Conservation (phyloP, 805 yeast genomes). For the Candida maris region DNA sequence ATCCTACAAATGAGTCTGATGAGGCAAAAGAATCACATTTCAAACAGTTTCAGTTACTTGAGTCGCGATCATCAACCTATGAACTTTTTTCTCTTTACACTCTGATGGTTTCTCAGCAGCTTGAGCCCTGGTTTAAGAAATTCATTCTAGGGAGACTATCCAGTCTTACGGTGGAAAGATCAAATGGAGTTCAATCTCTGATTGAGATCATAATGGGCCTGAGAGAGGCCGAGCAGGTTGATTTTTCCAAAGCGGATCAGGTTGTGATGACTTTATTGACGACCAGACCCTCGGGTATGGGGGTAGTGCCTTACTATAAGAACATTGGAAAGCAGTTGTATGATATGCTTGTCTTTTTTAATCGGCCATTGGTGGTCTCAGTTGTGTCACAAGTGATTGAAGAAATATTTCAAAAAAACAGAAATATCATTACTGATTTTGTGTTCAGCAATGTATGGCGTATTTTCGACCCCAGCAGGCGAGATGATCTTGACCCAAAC, state of each 20-base stretch:
- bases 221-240: slow-evolving; percentile 67
- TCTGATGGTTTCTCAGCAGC: slow-evolving; percentile 47
- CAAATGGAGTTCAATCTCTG: slow-evolving; percentile 62
- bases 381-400: slow-evolving; percentile 55
- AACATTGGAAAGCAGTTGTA: slow-evolving; percentile 64
- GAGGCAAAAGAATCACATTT: slow-evolving; percentile 3
- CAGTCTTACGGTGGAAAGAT: slow-evolving; percentile 49
- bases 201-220: slow-evolving; percentile 76
- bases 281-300: slow-evolving; percentile 54
- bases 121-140: slow-evolving; percentile 43
- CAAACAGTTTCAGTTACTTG: slow-evolving; percentile 29
- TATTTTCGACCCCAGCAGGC: slow-evolving; percentile 35
- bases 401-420: slow-evolving; percentile 47
- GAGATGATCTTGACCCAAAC: slow-evolving; percentile 20
- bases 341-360: slow-evolving; percentile 52
- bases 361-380: slow-evolving; percentile 57
- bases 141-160: slow-evolving; percentile 51
- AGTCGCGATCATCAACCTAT: slow-evolving; percentile 56
- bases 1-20: slow-evolving; percentile 24
- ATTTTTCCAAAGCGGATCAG: slow-evolving; percentile 60
- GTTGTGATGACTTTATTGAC: slow-evolving; percentile 59
- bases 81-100: slow-evolving; percentile 61
- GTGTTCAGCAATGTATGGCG: slow-evolving; percentile 49
- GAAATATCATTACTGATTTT: slow-evolving; percentile 53
- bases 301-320: slow-evolving; percentile 48